phyloP scores from a whole-genome alignment of 2,329 filamentous ascomycete genomes.

The Aureobasidium sp. region DNA sequence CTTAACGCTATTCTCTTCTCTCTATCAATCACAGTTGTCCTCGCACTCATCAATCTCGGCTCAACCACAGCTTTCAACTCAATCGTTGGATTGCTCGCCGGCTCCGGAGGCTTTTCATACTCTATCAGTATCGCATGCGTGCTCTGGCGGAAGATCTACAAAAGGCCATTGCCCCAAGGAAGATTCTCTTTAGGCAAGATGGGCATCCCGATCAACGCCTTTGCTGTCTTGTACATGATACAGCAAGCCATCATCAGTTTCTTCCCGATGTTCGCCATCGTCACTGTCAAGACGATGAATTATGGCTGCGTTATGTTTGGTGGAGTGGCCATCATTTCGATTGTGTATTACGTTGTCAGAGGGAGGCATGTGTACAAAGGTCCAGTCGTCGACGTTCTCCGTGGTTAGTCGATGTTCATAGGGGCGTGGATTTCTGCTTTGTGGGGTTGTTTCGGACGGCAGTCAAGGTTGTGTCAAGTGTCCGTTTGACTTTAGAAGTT shows the following conservation, averaged over 20 bases:
- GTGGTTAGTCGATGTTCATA: not conserved
- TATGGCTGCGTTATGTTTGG: slow-evolving; percentile 18
- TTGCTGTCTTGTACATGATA: slow-evolving; percentile 22
- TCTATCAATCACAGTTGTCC: slow-evolving; percentile 20
- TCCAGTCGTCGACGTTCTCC: slow-evolving; percentile 15
- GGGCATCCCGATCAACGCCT: slow-evolving; percentile 22
- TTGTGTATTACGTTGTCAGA: slow-evolving; percentile 13
- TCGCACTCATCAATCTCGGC: slow-evolving; percentile 29
- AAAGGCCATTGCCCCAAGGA: slow-evolving; percentile 15
- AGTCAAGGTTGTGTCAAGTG: no score
- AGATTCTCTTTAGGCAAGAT: slow-evolving; percentile 21
- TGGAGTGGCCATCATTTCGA: slow-evolving; percentile 17
- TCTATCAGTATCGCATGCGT: slow-evolving; percentile 31
- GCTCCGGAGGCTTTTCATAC: slow-evolving; percentile 34
- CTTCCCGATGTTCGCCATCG: slow-evolving; percentile 19
- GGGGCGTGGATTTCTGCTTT: not conserved
- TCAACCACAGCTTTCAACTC: slow-evolving; percentile 35
- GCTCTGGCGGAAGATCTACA: not conserved
- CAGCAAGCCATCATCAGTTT: slow-evolving; percentile 15
- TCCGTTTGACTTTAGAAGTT: not conserved
- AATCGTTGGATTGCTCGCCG: slow-evolving; percentile 33
- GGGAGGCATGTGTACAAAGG: slow-evolving; percentile 18
- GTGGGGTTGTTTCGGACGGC: no score
- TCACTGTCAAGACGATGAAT: slow-evolving; percentile 18
- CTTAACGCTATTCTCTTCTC: slow-evolving; percentile 23